Evolutionary conservation across 495 filamentous ascomycete genomes (phyloP).

Genomic region (Aspergillus leporis): DNA sequence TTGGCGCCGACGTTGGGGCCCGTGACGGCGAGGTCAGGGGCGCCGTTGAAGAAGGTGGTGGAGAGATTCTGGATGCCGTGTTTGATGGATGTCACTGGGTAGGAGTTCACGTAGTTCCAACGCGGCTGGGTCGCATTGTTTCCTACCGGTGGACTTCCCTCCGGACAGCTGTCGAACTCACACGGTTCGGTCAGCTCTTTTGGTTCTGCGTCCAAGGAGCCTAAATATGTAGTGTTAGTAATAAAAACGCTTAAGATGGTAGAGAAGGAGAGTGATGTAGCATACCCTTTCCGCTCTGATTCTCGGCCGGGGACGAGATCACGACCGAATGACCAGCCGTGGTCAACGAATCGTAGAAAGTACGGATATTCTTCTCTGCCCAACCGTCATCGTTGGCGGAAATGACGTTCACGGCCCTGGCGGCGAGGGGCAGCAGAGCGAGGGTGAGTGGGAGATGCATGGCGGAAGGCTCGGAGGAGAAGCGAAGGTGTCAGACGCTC

Average conservation of each 20-base stretch:
- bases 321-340: slow-evolving; percentile 58
- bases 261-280: neutral
- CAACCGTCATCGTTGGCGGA: slow-evolving; percentile 73
- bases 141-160: slow-evolving; percentile 54
- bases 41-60: slow-evolving; percentile 49
- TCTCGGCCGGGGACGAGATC: slow-evolving; percentile 63
- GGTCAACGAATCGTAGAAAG: slow-evolving; percentile 52
- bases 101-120: slow-evolving; percentile 71
- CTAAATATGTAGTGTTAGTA: slow-evolving; percentile 24
- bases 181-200: slow-evolving; percentile 45
- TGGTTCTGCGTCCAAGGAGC: slow-evolving; percentile 54
- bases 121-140: slow-evolving; percentile 55
- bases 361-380: slow-evolving; percentile 65
- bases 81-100: slow-evolving; percentile 63
- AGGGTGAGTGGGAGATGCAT: slow-evolving; percentile 20
- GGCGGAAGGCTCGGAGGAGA: neutral
- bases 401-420: slow-evolving; percentile 54
- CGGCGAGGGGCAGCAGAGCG: slow-evolving; percentile 19
- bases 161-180: slow-evolving; percentile 59
- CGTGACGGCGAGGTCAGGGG: slow-evolving; percentile 59
- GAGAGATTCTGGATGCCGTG: slow-evolving; percentile 60
- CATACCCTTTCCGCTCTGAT: slow-evolving; percentile 62
- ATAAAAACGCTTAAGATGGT: neutral
- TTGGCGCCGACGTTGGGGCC: slow-evolving; percentile 67
- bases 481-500: neutral